Percentiles rank a stretch among this genome's conserved stretches.
Conservation (phyloP, 1,284 basidiomycete genomes). For the Leccinum subrobustum region DNA sequence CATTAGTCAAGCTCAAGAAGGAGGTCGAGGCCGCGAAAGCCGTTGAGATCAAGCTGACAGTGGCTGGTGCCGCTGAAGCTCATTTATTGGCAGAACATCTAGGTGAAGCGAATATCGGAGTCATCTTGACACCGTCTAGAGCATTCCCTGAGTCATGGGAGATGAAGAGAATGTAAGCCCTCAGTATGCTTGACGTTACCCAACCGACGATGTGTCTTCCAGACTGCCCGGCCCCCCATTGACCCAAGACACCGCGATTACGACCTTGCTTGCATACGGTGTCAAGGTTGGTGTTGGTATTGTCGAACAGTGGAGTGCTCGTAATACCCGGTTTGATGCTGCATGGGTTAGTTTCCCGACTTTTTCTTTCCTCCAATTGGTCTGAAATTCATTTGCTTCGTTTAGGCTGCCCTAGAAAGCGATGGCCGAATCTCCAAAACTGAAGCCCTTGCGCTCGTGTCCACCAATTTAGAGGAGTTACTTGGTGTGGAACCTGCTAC, state of each 20-base stretch:
- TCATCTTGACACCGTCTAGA: constrained; percentile 63
- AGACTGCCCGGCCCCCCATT: constrained; percentile 76
- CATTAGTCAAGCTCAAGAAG: constrained; percentile 75
- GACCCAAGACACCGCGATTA: constrained; percentile 61
- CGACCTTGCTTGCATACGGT: constrained; percentile 60
- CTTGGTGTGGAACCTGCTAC: constrained; percentile 42
- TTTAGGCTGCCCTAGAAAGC: constrained; percentile 27
- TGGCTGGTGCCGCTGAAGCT: constrained; percentile 75
- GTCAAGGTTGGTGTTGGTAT: constrained; percentile 76
- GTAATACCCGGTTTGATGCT: constrained; percentile 61
- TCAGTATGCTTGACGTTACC: not conserved
- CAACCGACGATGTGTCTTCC: constrained; percentile 16
- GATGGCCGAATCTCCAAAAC: constrained; percentile 27
- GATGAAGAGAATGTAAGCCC: constrained; percentile 45
- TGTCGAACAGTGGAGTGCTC: constrained; percentile 51
- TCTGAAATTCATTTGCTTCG: not conserved
- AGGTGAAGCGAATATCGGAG: constrained; percentile 67
- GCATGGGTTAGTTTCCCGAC: constrained; percentile 21
- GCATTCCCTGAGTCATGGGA: constrained; percentile 65
- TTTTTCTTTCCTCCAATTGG: not conserved
- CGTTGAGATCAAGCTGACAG: constrained; percentile 50
- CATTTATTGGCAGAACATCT: constrained; percentile 77
- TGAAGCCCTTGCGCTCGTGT: constrained; percentile 32
- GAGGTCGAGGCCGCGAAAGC: constrained; percentile 55
- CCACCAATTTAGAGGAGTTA: constrained; percentile 49